A percentile compares a stretch with the other conserved stretches of the same genome.
phyloP scores from a whole-genome alignment of 768 basidiomycete species.

The Rhizopogon rudus region DNA sequence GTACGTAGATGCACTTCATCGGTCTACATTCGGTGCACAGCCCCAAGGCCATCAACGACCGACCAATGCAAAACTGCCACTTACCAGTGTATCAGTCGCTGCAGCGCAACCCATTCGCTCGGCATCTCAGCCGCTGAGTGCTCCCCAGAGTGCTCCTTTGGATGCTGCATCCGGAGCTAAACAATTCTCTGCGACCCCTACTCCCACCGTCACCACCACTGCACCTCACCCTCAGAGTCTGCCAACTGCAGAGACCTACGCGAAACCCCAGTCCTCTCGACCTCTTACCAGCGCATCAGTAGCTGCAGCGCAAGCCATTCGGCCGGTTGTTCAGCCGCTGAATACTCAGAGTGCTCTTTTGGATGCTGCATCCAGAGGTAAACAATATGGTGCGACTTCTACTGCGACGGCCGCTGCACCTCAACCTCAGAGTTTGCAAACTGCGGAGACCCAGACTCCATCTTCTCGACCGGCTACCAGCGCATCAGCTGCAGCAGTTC shows the following conservation, averaged over 20 bases:
- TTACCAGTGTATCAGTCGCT: background rate
- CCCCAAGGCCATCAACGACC: conserved; percentile 22
- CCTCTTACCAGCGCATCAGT: conserved; percentile 3
- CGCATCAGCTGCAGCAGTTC: background rate
- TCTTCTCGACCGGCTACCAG: conserved; percentile 10
- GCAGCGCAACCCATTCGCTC: background rate
- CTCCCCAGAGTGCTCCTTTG: background rate
- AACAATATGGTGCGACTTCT: background rate
- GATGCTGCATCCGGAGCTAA: background rate
- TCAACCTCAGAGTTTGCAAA: background rate
- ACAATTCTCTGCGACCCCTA: background rate
- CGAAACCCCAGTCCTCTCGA: conserved; percentile 15
- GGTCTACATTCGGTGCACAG: conserved; percentile 8
- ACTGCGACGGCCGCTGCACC: background rate
- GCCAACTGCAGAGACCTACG: conserved; percentile 8
- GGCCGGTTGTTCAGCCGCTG: background rate
- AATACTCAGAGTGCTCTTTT: background rate
- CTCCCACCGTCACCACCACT: background rate
- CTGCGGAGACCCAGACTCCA: conserved; percentile 17
- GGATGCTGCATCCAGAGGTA: background rate
- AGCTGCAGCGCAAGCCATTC: background rate
- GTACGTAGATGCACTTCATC: conserved; percentile 13
- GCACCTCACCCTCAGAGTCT: background rate
- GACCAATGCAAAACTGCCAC: conserved; percentile 11
- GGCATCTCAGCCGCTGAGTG: background rate